Evolutionary conservation across 176 grass and related monocot genomes (phyloP), one percentile per base, ranked within the genome.

Genomic region (Zoysia japonica): DNA sequence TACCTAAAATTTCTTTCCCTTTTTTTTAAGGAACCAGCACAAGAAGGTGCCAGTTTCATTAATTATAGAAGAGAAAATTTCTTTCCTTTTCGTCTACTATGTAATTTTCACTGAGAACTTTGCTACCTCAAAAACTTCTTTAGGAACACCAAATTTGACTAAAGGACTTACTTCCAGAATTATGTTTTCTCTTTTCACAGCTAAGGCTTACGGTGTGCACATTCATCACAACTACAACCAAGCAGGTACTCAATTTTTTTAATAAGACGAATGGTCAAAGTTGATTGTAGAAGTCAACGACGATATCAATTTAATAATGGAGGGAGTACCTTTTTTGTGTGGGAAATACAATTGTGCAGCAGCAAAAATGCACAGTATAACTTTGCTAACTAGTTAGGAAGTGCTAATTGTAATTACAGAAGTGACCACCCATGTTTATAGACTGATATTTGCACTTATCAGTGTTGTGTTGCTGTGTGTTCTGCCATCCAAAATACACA

Each of bases 121-220:
- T 56, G 39, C 6, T 72, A 17, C 45, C 56, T 70, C 3, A 38
- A 61, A 41, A 71, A 8, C 2, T 56, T 57, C 28, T 62, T 50
- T 71, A 62, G 55, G 37, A 80, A 81, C 36, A 72, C 9, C 79
- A 61, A 71, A 66, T 42, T 40, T 14, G 62, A 65, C 37, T 65
- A 62, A 66, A 9, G 2, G 38, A 13, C 39, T 39, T 42, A 37
- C 63, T 66, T 68, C 46, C 10, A 68, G n/a, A 62, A 62, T 38
- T 64, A 64, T 67, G 44, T 43, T 11, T 5, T 4, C 41, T 16
- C 15, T 67, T 67, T 15, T 45, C 41, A 68, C 65, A 68, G 28
- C 28, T 28, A 45, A 17, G 40, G 41, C 41, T 14, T 69, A 7
- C 7, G 44, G 15, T 68, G 43, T 45, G 15, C 37, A 42, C 15